These are phyloP conservation scores for Lichenothelia convexa DNA, from an alignment of 495 filamentous ascomycete species.

Conservation along the genomic window DNA sequence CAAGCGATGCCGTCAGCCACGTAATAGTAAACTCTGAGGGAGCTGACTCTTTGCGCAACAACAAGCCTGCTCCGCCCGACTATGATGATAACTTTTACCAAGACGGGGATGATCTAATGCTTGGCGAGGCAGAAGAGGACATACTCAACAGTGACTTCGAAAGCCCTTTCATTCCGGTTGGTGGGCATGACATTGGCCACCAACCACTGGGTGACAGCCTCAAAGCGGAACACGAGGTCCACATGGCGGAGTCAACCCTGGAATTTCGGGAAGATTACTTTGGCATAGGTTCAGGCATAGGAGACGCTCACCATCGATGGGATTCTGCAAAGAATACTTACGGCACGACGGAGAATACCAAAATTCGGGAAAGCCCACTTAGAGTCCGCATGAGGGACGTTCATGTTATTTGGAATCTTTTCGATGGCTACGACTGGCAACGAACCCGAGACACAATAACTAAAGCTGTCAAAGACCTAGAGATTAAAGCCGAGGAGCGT, in stretches of 20 bases:
- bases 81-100: neutral
- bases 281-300: neutral
- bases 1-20: neutral
- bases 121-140: neutral
- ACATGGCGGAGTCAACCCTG: too few species aligned
- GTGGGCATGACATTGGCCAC: too few species aligned
- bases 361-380: constrained; percentile 51
- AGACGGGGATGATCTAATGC: neutral
- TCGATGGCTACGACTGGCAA: constrained; percentile 91
- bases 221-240: too few species aligned
- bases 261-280: neutral
- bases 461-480: constrained; percentile 71
- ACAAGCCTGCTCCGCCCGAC: neutral
- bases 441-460: constrained; percentile 66
- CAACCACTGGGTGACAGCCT: neutral
- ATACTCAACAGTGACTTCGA: too few species aligned
- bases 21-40: neutral
- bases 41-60: neutral
- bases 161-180: too few species aligned
- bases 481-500: constrained; percentile 60
- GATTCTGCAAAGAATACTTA: constrained; percentile 17
- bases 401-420: constrained; percentile 93
- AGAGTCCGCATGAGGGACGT: constrained; percentile 65
- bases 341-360: constrained; percentile 40
- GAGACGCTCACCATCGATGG: neutral